phyloP scores from a whole-genome alignment of 768 basidiomycete species.

The Suillus sp. region DNA sequence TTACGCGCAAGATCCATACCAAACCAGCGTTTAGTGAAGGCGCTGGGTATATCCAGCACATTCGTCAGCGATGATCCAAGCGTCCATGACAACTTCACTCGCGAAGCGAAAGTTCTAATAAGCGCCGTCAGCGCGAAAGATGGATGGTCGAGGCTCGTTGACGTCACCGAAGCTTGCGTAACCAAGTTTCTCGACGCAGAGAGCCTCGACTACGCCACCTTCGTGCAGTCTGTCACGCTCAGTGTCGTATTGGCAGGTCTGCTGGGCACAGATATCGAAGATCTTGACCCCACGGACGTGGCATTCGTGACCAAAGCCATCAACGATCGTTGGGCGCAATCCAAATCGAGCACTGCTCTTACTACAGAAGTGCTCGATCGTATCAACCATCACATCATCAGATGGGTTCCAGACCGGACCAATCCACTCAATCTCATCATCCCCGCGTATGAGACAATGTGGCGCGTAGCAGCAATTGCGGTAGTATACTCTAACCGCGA shows the following conservation, averaged over 20 bases:
- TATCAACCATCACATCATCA: slow-evolving; percentile 41
- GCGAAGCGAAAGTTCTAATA: slow-evolving; percentile 26
- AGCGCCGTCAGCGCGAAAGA: slow-evolving; percentile 10
- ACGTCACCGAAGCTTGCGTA: slow-evolving; percentile 16
- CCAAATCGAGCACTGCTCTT: slow-evolving; percentile 40
- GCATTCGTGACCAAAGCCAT: slow-evolving; percentile 40
- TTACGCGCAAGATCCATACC: slow-evolving; percentile 25
- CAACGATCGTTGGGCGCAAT: slow-evolving; percentile 37
- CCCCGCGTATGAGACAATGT: slow-evolving; percentile 58
- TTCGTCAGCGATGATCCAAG: slow-evolving; percentile 46
- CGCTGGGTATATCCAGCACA: slow-evolving; percentile 44
- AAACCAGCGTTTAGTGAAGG: slow-evolving; percentile 27
- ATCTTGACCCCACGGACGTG: slow-evolving; percentile 37
- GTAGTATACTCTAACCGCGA: slow-evolving; percentile 29
- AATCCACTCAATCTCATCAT: slow-evolving; percentile 51
- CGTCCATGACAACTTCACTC: slow-evolving; percentile 32
- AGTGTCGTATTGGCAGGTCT: slow-evolving; percentile 41
- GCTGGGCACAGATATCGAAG: slow-evolving; percentile 32
- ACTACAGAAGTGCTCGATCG: slow-evolving; percentile 20
- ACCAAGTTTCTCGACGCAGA: not conserved
- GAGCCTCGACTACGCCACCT: slow-evolving; percentile 32
- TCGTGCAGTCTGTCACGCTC: slow-evolving; percentile 43
- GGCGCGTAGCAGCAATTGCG: slow-evolving; percentile 55
- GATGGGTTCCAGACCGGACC: slow-evolving; percentile 38
- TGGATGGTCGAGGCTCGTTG: slow-evolving; percentile 21